Evolutionary conservation across 306 rosid species (phyloP), one percentile per base, ranked within the genome.

Genomic region (Nissolia schottii): DNA sequence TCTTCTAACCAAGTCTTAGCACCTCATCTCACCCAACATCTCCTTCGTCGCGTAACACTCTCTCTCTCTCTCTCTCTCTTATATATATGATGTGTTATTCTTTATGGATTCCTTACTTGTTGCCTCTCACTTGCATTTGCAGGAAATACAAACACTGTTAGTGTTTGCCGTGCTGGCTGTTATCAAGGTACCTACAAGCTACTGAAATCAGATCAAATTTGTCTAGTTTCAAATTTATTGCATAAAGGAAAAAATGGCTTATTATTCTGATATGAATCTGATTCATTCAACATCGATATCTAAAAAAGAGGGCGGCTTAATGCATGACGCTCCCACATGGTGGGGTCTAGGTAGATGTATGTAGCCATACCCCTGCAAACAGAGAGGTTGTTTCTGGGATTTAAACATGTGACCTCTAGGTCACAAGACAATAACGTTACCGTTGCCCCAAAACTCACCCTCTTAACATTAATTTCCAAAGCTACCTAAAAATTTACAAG

Each of bases 111-210:
- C 34, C 37, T 46, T 54, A 20, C 48, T 19, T 15, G 9, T 56
- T 64, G 7, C 10, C 13, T 79, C 53, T 70, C 35, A 5, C 9
- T 48, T 65, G 28, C 53, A 6, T 50, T 69, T 64, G 61, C 77
- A 90, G 98, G 98, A 94, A 82, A 74, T 89, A 51, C 95, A 85
- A 84, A 91, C 87, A 69, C 71, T 73, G 56, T 58, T 91, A 46
- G 89, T 83, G 7, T 91, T 91, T 49, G 71, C 88, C 18, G 43
- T 87, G 18, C 72, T 87, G 85, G 76, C 65, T 56, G 22, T 85
- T 66, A 31, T 94, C 77, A 94, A 94, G 98, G 98, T 94, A 60
- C 43, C 5, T 10, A n/a, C n/a, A n/a, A n/a, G 3, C 15, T 70
- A 15, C 25, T 57, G n/a, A 28, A 51, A 62, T 60, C 55, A 1